Evolutionary conservation across 495 filamentous ascomycete genomes (phyloP).

Genomic region (Copromyces sp.): DNA sequence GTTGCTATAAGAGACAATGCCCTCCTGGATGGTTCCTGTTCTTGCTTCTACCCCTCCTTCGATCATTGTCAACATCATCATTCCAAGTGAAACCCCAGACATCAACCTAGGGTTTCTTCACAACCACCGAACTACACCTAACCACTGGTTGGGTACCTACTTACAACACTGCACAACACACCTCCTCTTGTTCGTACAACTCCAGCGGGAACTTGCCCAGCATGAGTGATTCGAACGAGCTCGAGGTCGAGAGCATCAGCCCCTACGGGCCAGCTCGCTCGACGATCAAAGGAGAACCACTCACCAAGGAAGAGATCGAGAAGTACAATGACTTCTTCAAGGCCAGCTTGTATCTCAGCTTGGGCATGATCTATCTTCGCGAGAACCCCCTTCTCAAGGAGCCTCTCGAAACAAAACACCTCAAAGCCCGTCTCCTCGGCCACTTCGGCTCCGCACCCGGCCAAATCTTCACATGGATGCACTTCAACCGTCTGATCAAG

Average conservation of each 20-base stretch:
- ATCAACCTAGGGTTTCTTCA: background rate
- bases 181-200: background rate
- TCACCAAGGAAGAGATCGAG: slow-evolving; percentile 51
- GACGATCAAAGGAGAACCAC: slow-evolving; percentile 46
- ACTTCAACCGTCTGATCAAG: slow-evolving; percentile 68
- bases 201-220: background rate
- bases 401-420: slow-evolving; percentile 49
- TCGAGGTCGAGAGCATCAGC: slow-evolving; percentile 42
- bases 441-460: slow-evolving; percentile 68
- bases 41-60: background rate
- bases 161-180: background rate
- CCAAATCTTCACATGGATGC: slow-evolving; percentile 66
- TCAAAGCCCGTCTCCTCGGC: slow-evolving; percentile 60
- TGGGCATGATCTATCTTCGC: slow-evolving; percentile 66
- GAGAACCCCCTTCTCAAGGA: slow-evolving; percentile 57
- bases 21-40: background rate
- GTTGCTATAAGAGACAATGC: background rate
- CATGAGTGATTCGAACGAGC: slow-evolving; percentile 25
- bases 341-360: slow-evolving; percentile 58
- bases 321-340: slow-evolving; percentile 60
- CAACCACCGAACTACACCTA: background rate
- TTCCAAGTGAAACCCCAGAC: background rate
- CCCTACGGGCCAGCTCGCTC: slow-evolving; percentile 56
- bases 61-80: background rate
- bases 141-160: background rate